Percentiles rank a stretch among this genome's conserved stretches.
Evolutionary conservation across 2,329 filamentous ascomycete species (phyloP).

Genomic region (Fusarium tanahbumbuense): DNA sequence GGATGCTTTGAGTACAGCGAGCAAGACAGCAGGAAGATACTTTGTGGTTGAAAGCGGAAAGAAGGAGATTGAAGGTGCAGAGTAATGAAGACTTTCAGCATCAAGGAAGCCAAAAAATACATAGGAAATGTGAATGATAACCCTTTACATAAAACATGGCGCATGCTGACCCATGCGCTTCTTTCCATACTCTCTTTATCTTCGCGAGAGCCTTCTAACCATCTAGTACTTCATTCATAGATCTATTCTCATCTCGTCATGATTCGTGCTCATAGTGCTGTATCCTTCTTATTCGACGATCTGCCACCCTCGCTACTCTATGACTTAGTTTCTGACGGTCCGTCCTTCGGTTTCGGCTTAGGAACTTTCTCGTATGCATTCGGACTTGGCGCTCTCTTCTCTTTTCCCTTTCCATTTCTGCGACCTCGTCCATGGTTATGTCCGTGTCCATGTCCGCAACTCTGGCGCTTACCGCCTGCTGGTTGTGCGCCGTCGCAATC

Average conservation of each 20-base stretch:
- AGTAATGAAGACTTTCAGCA: constrained; percentile 6
- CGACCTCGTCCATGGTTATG: constrained; percentile 46
- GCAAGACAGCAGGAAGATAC: constrained; percentile 75
- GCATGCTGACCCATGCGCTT: constrained; percentile 2
- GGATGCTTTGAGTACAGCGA: constrained; percentile 75
- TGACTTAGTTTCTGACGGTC: constrained; percentile 37
- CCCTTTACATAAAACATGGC: constrained; percentile 21
- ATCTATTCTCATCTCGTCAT: constrained; percentile 34
- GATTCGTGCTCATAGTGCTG: constrained; percentile 1
- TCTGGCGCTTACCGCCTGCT: constrained; percentile 54
- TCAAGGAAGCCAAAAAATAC: neutral
- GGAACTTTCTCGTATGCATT: constrained; percentile 85
- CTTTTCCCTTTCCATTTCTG: constrained; percentile 50
- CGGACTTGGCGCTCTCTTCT: constrained; percentile 71
- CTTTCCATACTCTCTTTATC: constrained; percentile 14
- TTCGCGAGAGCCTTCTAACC: neutral
- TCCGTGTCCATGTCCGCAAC: constrained; percentile 54
- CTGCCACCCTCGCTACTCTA: constrained; percentile 22
- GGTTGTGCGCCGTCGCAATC: constrained; percentile 44
- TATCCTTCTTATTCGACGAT: neutral
- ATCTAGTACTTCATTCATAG: neutral
- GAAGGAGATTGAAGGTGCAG: constrained; percentile 45
- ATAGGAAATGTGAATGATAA: constrained; percentile 27
- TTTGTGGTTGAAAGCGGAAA: constrained; percentile 79
- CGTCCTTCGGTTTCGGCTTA: constrained; percentile 57